Conservation (phyloP, 2,329 filamentous ascomycete species). For the Aureobasidium leucospermi region DNA sequence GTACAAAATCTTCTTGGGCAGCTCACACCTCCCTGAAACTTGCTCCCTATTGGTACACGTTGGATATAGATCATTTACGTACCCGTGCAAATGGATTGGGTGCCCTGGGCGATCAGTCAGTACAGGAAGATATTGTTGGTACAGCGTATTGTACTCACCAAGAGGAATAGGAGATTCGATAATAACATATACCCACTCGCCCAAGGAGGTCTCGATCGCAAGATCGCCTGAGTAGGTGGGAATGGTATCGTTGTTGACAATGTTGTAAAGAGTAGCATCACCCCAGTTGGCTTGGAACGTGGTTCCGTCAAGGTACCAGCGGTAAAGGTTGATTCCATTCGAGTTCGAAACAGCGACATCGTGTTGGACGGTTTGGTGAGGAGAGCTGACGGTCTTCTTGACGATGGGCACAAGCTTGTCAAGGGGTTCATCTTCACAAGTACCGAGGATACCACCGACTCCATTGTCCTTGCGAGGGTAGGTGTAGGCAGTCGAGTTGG, state of each 20-base stretch:
- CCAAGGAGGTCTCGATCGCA: slow-evolving; percentile 27
- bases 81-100: slow-evolving; percentile 23
- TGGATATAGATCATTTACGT: too few relatives aligned
- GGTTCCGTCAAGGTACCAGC: slow-evolving; percentile 35
- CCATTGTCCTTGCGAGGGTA: slow-evolving; percentile 23
- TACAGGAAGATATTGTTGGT: too few relatives aligned
- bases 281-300: slow-evolving; percentile 33
- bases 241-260: slow-evolving; percentile 28
- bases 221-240: slow-evolving; percentile 28
- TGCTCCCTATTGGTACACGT: too few relatives aligned
- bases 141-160: slow-evolving; percentile 15
- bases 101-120: neutral
- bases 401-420: slow-evolving; percentile 26
- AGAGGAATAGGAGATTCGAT: slow-evolving; percentile 32
- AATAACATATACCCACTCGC: slow-evolving; percentile 37
- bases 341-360: slow-evolving; percentile 25
- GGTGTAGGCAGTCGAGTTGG: slow-evolving; percentile 25
- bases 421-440: slow-evolving; percentile 30
- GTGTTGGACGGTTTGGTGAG: slow-evolving; percentile 24
- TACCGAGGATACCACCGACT: slow-evolving; percentile 1
- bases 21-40: too few relatives aligned
- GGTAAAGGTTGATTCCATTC: slow-evolving; percentile 29
- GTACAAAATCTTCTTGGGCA: too few relatives aligned
- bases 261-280: slow-evolving; percentile 32
- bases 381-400: slow-evolving; percentile 19